Conservation (phyloP, 1,284 basidiomycete species). For the Papiliotrema fonsecae region DNA sequence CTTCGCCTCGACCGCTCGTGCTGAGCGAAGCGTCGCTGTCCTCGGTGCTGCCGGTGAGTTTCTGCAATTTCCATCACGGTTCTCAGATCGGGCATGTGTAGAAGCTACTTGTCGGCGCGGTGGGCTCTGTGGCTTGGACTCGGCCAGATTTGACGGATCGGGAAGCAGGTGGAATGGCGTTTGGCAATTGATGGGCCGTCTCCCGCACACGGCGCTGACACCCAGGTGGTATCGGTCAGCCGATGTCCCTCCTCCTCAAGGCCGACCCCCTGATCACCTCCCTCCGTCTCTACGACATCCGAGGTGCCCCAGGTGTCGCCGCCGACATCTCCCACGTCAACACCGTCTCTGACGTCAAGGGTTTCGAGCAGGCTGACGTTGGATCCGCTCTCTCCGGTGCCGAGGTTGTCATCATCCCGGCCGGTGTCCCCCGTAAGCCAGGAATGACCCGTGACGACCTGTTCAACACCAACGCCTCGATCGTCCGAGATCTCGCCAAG, state of each 20-base stretch:
- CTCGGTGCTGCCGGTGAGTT: conserved; percentile 45
- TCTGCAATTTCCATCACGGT: too few relatives aligned
- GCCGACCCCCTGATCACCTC: conserved; percentile 72
- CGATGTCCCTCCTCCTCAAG: conserved; percentile 86
- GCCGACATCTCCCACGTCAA: conserved; percentile 88
- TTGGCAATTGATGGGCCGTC: too few relatives aligned
- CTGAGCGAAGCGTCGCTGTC: conserved; percentile 46
- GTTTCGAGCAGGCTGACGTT: conserved; percentile 57
- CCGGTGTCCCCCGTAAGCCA: conserved; percentile 94
- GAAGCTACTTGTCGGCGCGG: too few relatives aligned
- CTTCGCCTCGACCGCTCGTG: conserved; percentile 45
- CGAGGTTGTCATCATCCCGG: conserved; percentile 90
- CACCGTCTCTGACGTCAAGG: conserved; percentile 55
- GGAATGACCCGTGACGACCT: conserved; percentile 77
- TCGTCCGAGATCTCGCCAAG: conserved; percentile 86
- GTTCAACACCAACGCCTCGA: conserved; percentile 78
- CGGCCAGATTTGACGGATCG: too few relatives aligned
- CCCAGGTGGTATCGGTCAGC: conserved; percentile 86
- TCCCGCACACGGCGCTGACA: too few relatives aligned
- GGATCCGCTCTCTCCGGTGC: conserved; percentile 78
- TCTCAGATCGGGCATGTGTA: background rate
- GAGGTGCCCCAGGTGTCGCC: conserved; percentile 92
- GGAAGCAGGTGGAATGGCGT: too few relatives aligned
- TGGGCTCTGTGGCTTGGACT: too few relatives aligned
- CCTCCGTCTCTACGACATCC: conserved; percentile 92